Conservation (phyloP, 2,329 filamentous ascomycete genomes). For the Aspergillus nomiae region DNA sequence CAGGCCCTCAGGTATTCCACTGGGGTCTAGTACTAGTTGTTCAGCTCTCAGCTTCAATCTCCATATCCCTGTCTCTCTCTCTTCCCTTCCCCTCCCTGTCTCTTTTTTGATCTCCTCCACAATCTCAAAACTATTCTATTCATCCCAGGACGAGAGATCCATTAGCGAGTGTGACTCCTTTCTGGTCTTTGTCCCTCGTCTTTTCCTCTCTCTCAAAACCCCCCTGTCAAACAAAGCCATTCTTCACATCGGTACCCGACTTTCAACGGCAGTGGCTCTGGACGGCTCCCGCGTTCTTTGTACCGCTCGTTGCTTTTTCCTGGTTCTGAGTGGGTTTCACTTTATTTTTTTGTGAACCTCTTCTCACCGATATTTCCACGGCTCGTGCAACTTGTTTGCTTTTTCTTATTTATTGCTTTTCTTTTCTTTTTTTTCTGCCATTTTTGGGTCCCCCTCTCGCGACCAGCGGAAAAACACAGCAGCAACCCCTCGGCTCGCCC, state of each 20-base stretch:
- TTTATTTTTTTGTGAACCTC: background rate
- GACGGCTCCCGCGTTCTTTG: conserved; percentile 2
- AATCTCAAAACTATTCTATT: background rate
- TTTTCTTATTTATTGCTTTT: conserved; percentile 3
- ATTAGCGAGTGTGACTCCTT: background rate
- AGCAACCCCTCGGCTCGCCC: conserved; percentile 8
- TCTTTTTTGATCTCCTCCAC: background rate
- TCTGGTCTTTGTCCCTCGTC: background rate
- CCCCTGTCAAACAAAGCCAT: conserved; percentile 20
- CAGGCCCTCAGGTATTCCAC: conserved; percentile 1
- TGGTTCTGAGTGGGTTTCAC: background rate
- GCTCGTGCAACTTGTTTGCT: conserved; percentile 12
- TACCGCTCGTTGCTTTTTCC: conserved; percentile 6
- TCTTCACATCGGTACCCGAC: conserved; percentile 5
- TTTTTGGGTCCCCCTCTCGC: background rate
- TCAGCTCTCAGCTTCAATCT: background rate
- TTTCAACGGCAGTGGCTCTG: conserved; percentile 7
- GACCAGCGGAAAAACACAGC: background rate
- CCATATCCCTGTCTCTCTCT: background rate
- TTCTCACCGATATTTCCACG: conserved; percentile 5
- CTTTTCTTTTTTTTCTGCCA: conserved; percentile 5
- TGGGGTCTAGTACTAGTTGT: background rate
- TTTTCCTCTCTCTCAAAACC: background rate
- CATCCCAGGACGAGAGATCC: background rate
- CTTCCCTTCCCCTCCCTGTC: background rate